Evolutionary conservation across 441 rosid species (phyloP), one percentile per base, ranked within the genome.

Genomic region (Breynia disticha): DNA sequence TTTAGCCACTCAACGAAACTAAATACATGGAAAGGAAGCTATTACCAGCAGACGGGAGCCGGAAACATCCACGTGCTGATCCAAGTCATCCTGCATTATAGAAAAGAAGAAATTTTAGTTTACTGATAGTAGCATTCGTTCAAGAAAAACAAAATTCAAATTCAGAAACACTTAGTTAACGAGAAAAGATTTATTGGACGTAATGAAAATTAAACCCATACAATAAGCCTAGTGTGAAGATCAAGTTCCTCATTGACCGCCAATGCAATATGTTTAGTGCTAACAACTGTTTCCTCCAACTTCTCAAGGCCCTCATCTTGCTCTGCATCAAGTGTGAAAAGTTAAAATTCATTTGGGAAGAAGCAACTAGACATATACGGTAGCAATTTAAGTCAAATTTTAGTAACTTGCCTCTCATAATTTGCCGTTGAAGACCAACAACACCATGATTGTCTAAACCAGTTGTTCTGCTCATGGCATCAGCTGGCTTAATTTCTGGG

Each of bases 241-340:
- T 75, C 73, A 58, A 91, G 98, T 61, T 91, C 98, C 72, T 91
- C 96, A 52, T 83, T 83, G 51, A 90, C 95, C 43, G 98, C 90
- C 72, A 90, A 61, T 24, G 98, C 96, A 63, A 87, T 87, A 63
- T 90, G 98, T 73, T 87, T 90, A 44, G 98, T 81, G 71, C 98
- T 90, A 68, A 67, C 64, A 24, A 83, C 93, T 0, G 98, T 82
- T 63, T 72, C 93, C 73, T 91, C 95, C 73, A 91, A 74, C 72
- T 86, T 68, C 72, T 80, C 98, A 61, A 91, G 94, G 51, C 94
- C 98, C 58, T 91, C 98, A 58, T 91, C 98, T 87, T 91, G 98
- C 72, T 91, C 98, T 91, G 81, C 55, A 73, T 49, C 45, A 61
- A 62, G 50, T 17, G 16, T 19, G 55, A 8, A 20, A 67, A 8